Conservation (phyloP, 2,329 filamentous ascomycete genomes). For the Aspergillus phoenicis region DNA sequence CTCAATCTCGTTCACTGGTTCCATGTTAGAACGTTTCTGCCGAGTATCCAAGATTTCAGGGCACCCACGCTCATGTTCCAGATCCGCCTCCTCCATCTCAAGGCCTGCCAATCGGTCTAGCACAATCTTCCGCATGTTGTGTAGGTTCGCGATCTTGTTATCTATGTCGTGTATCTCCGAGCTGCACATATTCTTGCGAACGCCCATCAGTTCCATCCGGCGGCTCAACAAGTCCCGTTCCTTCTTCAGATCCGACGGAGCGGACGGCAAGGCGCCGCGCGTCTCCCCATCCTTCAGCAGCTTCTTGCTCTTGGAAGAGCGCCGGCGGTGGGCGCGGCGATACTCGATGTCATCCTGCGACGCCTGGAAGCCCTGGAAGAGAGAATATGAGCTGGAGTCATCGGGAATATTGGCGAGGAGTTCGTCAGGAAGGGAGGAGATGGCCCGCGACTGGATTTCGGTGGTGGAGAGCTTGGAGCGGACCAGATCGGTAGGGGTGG, state of each 20-base stretch:
- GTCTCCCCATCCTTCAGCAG: slow-evolving; percentile 65
- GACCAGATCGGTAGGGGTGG: slow-evolving; percentile 90
- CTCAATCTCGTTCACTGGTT: slow-evolving; percentile 58
- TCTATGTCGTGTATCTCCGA: slow-evolving; percentile 96
- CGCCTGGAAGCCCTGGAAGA: slow-evolving; percentile 96
- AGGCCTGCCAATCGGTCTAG: slow-evolving; percentile 81
- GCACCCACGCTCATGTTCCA: slow-evolving; percentile 81
- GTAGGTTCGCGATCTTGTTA: slow-evolving; percentile 90
- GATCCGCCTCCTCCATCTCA: slow-evolving; percentile 84
- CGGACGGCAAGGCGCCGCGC: slow-evolving; percentile 60
- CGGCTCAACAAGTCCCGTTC: slow-evolving; percentile 80
- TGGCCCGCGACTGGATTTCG: slow-evolving; percentile 91
- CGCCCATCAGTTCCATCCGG: slow-evolving; percentile 83
- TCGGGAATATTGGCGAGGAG: slow-evolving; percentile 88
- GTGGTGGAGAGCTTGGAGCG: slow-evolving; percentile 85
- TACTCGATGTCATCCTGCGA: slow-evolving; percentile 65
- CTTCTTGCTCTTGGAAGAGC: slow-evolving; percentile 74
- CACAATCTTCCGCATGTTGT: slow-evolving; percentile 89
- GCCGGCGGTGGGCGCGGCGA: slow-evolving; percentile 69
- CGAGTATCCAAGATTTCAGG: not conserved
- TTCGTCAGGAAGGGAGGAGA: slow-evolving; percentile 87
- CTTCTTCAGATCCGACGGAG: slow-evolving; percentile 73
- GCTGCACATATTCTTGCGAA: slow-evolving; percentile 96
- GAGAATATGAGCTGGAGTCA: slow-evolving; percentile 79
- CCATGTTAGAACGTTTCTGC: slow-evolving; percentile 7